phyloP scores from a whole-genome alignment of 2,329 filamentous ascomycete species.

The Metarhizium anisopliae region DNA sequence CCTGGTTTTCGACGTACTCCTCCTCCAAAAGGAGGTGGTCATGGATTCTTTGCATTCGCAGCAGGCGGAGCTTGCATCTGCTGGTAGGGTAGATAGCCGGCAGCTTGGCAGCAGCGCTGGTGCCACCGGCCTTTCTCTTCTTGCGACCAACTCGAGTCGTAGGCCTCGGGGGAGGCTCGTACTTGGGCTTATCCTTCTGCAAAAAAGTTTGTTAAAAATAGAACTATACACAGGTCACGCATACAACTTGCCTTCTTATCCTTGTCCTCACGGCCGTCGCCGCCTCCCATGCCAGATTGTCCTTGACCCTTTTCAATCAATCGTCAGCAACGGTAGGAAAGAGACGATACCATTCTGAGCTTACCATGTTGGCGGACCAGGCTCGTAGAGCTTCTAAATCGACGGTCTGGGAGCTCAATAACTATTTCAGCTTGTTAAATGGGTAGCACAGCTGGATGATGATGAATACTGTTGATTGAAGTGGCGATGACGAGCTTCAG shows the following conservation, averaged over 20 bases:
- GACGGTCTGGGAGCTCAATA: background rate
- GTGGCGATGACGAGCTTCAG: slow-evolving; percentile 14
- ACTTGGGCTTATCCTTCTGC: slow-evolving; percentile 99
- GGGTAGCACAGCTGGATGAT: background rate
- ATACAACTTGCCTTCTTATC: slow-evolving; percentile 72
- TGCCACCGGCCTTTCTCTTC: slow-evolving; percentile 94
- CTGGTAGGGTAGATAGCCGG: slow-evolving; percentile 91
- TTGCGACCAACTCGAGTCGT: slow-evolving; percentile 95
- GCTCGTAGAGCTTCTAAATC: slow-evolving; percentile 17
- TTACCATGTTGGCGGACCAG: slow-evolving; percentile 26
- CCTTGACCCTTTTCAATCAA: slow-evolving; percentile 56
- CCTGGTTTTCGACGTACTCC: slow-evolving; percentile 98
- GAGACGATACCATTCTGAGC: slow-evolving; percentile 8
- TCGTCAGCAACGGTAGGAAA: background rate
- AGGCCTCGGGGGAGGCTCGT: slow-evolving; percentile 93
- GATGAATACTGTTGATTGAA: slow-evolving; percentile 4
- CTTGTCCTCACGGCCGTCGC: slow-evolving; percentile 74
- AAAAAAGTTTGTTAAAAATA: slow-evolving; percentile 13
- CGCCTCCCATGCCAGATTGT: slow-evolving; percentile 78
- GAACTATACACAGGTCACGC: background rate
- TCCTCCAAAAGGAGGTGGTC: slow-evolving; percentile 95
- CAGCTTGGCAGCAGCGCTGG: slow-evolving; percentile 90
- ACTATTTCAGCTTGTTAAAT: background rate
- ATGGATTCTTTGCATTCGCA: slow-evolving; percentile 98
- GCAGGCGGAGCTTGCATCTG: slow-evolving; percentile 91